phyloP scores from a whole-genome alignment of 805 yeast genomes.

The Wickerhamiella bombiphila region DNA sequence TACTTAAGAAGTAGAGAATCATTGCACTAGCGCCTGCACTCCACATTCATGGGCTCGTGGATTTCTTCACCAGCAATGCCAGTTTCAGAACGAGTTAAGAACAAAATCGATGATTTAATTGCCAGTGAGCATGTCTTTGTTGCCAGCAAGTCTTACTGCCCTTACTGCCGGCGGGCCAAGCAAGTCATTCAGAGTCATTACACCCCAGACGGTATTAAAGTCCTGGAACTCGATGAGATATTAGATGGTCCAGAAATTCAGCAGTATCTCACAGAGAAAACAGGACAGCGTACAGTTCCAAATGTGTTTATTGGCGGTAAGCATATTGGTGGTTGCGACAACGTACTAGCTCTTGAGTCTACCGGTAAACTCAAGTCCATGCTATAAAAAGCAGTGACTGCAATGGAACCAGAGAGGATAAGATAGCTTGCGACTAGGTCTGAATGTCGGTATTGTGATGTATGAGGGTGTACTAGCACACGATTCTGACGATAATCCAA shows the following conservation, averaged over 20 bases:
- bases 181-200: slow-evolving; percentile 31
- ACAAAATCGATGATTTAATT: slow-evolving; percentile 46
- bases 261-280: slow-evolving; percentile 55
- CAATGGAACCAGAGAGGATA: too few species aligned
- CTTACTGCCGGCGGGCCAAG: slow-evolving; percentile 38
- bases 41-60: slow-evolving; percentile 6
- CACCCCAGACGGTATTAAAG: slow-evolving; percentile 24
- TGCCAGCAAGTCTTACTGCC: slow-evolving; percentile 72
- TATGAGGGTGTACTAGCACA: too few species aligned
- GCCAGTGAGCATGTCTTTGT: slow-evolving; percentile 54
- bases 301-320: slow-evolving; percentile 79
- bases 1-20: too few species aligned
- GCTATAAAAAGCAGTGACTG: slow-evolving; percentile 17
- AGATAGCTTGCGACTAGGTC: too few species aligned
- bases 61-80: slow-evolving; percentile 11
- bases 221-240: slow-evolving; percentile 22
- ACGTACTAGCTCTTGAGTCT: slow-evolving; percentile 56
- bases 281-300: slow-evolving; percentile 91
- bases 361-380: slow-evolving; percentile 40
- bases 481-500: too few species aligned
- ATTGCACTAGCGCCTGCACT: too few species aligned
- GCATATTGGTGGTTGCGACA: slow-evolving; percentile 93
- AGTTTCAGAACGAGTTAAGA: slow-evolving; percentile 12
- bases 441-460: too few species aligned
- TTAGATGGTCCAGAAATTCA: slow-evolving; percentile 75